phyloP scores from a whole-genome alignment of 2,329 filamentous ascomycete genomes.

The Gnomoniopsis smithogilvyi region DNA sequence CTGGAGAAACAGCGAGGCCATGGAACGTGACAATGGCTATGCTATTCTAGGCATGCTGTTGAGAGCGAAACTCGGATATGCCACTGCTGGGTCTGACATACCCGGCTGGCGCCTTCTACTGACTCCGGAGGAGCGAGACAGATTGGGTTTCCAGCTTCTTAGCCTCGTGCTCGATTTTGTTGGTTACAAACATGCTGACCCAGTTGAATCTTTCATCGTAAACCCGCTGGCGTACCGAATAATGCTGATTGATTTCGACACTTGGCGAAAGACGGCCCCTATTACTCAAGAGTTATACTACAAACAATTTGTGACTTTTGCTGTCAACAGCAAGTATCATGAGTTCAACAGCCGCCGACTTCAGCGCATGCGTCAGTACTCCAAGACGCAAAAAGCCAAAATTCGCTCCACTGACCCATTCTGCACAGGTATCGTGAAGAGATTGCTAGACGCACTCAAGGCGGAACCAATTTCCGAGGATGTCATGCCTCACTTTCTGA shows the following conservation, averaged over 20 bases:
- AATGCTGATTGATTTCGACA: slow-evolving; percentile 86
- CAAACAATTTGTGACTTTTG: slow-evolving; percentile 84
- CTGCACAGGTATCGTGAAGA: slow-evolving; percentile 75
- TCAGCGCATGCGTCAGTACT: slow-evolving; percentile 77
- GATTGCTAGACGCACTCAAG: slow-evolving; percentile 86
- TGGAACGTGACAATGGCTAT: slow-evolving; percentile 95
- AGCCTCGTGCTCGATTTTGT: slow-evolving; percentile 80
- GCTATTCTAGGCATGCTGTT: slow-evolving; percentile 81
- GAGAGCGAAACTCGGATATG: slow-evolving; percentile 72
- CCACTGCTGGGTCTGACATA: slow-evolving; percentile 31
- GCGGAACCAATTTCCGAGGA: slow-evolving; percentile 72
- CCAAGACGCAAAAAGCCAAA: slow-evolving; percentile 15
- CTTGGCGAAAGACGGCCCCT: slow-evolving; percentile 78
- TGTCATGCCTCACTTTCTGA: slow-evolving; percentile 72
- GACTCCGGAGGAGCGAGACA: slow-evolving; percentile 51
- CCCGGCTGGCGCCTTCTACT: slow-evolving; percentile 41
- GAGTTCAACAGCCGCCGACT: slow-evolving; percentile 88
- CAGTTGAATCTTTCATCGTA: slow-evolving; percentile 87
- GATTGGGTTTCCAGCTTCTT: slow-evolving; percentile 62
- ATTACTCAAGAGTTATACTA: slow-evolving; percentile 88
- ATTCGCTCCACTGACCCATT: slow-evolving; percentile 18
- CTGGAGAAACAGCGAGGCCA: slow-evolving; percentile 97
- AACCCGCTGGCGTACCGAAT: slow-evolving; percentile 94
- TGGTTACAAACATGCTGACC: slow-evolving; percentile 77
- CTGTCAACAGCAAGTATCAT: slow-evolving; percentile 84